These are phyloP conservation scores for Plantago major DNA, from an alignment of 257 asterid genomes.

Conservation along the genomic window DNA sequence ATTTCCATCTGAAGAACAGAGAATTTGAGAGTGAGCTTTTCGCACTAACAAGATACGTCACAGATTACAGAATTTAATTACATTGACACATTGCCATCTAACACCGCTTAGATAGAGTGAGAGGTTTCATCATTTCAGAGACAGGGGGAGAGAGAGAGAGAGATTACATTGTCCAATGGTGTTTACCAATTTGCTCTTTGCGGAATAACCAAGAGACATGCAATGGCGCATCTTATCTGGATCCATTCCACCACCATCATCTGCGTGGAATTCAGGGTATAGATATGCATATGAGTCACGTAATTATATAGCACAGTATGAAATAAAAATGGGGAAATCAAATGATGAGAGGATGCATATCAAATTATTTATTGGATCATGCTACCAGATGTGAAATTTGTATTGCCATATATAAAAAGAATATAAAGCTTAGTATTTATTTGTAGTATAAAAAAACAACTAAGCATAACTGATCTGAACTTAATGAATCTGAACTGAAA, in stretches of 20 bases:
- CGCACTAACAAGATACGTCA: slow-evolving; percentile 16
- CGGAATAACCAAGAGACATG: slow-evolving; percentile 97
- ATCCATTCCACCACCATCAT: slow-evolving; percentile 96
- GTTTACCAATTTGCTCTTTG: slow-evolving; percentile 70
- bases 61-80: slow-evolving; percentile 14
- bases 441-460: background rate
- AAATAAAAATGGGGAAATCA: background rate
- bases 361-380: too few relatives aligned
- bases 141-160: too few relatives aligned
- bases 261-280: slow-evolving; percentile 30
- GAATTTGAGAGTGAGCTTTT: slow-evolving; percentile 18
- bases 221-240: slow-evolving; percentile 92
- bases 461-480: too few relatives aligned
- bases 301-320: background rate
- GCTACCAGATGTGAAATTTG: too few relatives aligned
- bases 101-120: background rate
- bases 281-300: slow-evolving; percentile 9
- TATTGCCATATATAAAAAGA: too few relatives aligned
- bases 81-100: background rate
- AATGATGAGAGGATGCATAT: background rate
- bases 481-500: too few relatives aligned
- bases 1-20: slow-evolving; percentile 74
- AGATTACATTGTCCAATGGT: slow-evolving; percentile 92
- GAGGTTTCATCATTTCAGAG: background rate
- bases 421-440: background rate